A percentile compares a stretch with the other conserved stretches of the same genome.
Evolutionary conservation across 2,329 filamentous ascomycete genomes (phyloP).

Genomic region (Coniochaeta ligniaria): DNA sequence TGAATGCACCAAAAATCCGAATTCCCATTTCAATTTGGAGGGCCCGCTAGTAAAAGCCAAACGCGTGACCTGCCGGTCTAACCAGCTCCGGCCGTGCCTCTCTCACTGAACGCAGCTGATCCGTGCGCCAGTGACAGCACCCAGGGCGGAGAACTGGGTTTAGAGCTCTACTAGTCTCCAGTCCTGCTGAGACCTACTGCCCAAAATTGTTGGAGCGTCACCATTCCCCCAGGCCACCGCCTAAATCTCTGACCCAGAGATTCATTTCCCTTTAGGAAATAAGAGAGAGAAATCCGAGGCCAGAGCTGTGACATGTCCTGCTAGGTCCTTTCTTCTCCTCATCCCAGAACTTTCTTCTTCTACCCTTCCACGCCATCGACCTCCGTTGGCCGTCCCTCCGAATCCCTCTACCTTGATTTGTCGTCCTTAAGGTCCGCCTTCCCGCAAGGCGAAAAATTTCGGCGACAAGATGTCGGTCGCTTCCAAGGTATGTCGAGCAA

Average conservation of each 20-base stretch:
- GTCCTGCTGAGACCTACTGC: neutral
- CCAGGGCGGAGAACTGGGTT: neutral
- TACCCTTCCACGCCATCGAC: conserved; percentile 11
- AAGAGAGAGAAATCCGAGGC: neutral
- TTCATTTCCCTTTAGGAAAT: neutral
- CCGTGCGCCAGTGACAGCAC: neutral
- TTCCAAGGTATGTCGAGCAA: conserved; percentile 43
- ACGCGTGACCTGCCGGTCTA: neutral
- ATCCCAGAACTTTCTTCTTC: conserved; percentile 10
- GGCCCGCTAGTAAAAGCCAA: neutral
- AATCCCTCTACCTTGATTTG: conserved; percentile 10
- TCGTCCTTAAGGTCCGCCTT: conserved; percentile 30
- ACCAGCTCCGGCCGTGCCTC: neutral
- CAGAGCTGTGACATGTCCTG: conserved; percentile 9
- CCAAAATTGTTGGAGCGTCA: neutral
- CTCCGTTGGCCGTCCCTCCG: conserved; percentile 7
- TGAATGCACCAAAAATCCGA: neutral
- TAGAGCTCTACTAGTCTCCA: neutral
- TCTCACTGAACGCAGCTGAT: neutral
- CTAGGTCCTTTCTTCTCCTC: conserved; percentile 9
- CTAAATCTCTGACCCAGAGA: neutral
- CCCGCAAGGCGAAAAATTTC: conserved; percentile 39
- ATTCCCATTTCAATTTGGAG: neutral
- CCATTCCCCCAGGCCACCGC: neutral
- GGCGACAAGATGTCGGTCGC: conserved; percentile 56